Evolutionary conservation across 2,329 filamentous ascomycete genomes (phyloP).

Genomic region (Paraphoma sp.): DNA sequence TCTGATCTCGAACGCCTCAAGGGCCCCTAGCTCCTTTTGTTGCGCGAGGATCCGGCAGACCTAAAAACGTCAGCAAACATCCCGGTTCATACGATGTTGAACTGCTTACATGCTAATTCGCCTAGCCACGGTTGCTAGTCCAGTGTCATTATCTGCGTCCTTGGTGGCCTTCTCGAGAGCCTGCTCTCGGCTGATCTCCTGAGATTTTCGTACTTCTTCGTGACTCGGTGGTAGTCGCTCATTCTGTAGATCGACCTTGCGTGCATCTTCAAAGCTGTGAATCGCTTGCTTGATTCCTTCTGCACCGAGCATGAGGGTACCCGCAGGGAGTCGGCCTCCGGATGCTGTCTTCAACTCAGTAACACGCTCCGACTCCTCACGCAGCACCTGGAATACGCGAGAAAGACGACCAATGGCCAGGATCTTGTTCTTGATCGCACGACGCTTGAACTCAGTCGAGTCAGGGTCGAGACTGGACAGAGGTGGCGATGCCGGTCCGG

Average conservation of each 20-base stretch:
- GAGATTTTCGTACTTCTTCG: constrained; percentile 86
- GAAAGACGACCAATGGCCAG: constrained; percentile 95
- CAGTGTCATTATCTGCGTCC: constrained; percentile 91
- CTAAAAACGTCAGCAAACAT: constrained; percentile 29
- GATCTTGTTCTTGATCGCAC: constrained; percentile 99
- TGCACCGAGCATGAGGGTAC: constrained; percentile 95
- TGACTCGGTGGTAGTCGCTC: constrained; percentile 90
- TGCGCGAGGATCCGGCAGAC: constrained; percentile 51
- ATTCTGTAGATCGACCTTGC: constrained; percentile 97
- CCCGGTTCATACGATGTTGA: background rate
- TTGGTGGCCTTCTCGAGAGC: constrained; percentile 85
- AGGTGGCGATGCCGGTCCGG: constrained; percentile 78
- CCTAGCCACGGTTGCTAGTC: constrained; percentile 83
- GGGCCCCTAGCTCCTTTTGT: constrained; percentile 38
- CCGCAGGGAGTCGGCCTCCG: constrained; percentile 88
- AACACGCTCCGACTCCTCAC: constrained; percentile 95
- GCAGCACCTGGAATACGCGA: constrained; percentile 96
- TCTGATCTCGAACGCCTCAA: constrained; percentile 24
- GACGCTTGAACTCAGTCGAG: constrained; percentile 89
- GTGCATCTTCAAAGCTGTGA: constrained; percentile 92
- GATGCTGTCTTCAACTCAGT: constrained; percentile 97
- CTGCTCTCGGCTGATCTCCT: constrained; percentile 78
- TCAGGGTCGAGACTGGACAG: constrained; percentile 73
- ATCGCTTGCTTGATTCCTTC: constrained; percentile 99
- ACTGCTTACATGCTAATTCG: constrained; percentile 90